Evolutionary conservation across 768 basidiomycete genomes (phyloP).

Genomic region (Calvatia gigantea): DNA sequence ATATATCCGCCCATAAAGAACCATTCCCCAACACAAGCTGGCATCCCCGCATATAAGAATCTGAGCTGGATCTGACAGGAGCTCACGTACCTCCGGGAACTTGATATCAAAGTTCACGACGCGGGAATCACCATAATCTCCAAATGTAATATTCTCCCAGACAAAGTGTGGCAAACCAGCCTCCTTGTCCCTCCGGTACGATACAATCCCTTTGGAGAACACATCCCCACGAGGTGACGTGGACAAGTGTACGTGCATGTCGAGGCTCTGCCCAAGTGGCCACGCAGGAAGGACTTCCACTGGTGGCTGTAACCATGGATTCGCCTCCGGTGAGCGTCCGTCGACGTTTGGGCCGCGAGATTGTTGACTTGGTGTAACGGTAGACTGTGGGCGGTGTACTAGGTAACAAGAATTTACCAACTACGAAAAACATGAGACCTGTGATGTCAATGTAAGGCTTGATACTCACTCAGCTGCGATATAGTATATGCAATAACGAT

Average conservation of each 20-base stretch:
- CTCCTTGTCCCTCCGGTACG: constrained; percentile 43
- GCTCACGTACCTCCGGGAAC: constrained; percentile 58
- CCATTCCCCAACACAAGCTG: constrained; percentile 78
- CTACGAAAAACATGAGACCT: not conserved
- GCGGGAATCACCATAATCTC: constrained; percentile 67
- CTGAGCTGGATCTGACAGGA: not conserved
- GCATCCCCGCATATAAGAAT: not conserved
- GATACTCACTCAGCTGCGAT: constrained; percentile 56
- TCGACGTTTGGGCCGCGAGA: not conserved
- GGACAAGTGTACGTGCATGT: constrained; percentile 74
- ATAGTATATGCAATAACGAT: constrained; percentile 61
- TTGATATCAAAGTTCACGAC: constrained; percentile 54
- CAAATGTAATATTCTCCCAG: constrained; percentile 78
- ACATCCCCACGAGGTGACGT: constrained; percentile 61
- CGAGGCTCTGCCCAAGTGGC: constrained; percentile 54
- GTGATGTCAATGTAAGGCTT: not conserved
- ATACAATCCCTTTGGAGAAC: constrained; percentile 53
- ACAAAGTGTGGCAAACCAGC: constrained; percentile 61
- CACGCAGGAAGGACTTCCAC: constrained; percentile 53
- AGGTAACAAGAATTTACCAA: constrained; percentile 7
- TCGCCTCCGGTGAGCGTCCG: constrained; percentile 25
- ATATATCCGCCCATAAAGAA: constrained; percentile 81
- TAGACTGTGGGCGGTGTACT: not conserved
- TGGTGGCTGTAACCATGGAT: constrained; percentile 54
- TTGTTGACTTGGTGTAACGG: not conserved